These are phyloP conservation scores for Xylaria intraflava DNA, from an alignment of 495 filamentous ascomycete genomes.

Conservation along the genomic window DNA sequence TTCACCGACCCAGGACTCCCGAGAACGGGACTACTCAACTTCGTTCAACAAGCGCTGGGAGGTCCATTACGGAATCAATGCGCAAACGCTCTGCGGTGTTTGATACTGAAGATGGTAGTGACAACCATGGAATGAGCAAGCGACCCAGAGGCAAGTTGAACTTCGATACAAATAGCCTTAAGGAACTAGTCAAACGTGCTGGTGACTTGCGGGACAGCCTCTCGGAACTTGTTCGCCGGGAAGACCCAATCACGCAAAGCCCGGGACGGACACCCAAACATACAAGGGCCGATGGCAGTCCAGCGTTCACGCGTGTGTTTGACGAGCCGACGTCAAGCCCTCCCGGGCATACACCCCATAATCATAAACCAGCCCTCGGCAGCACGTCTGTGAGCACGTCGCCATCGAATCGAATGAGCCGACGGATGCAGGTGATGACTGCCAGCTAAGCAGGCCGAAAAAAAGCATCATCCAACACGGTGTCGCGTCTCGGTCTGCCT, in stretches of 20 bases:
- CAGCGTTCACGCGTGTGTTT: constrained; percentile 59
- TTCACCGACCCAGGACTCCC: constrained; percentile 34
- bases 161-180: constrained; percentile 85
- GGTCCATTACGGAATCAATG: constrained; percentile 78
- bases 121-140: constrained; percentile 31
- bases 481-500: neutral
- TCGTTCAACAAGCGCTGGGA: constrained; percentile 51
- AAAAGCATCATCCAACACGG: neutral
- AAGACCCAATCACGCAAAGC: constrained; percentile 63
- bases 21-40: constrained; percentile 26
- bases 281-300: constrained; percentile 45
- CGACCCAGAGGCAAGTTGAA: constrained; percentile 67
- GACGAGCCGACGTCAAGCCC: constrained; percentile 47
- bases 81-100: constrained; percentile 54
- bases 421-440: constrained; percentile 64
- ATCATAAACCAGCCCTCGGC: constrained; percentile 45
- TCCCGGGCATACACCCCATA: constrained; percentile 41
- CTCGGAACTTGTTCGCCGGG: constrained; percentile 70
- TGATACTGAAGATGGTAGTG: constrained; percentile 23
- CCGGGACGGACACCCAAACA: constrained; percentile 46
- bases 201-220: constrained; percentile 65
- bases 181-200: constrained; percentile 79
- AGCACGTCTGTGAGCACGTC: constrained; percentile 43
- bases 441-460: constrained; percentile 39
- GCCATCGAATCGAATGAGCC: constrained; percentile 42